These are phyloP conservation scores for Penicillium taxi DNA, from an alignment of 495 filamentous ascomycete genomes.

Conservation along the genomic window DNA sequence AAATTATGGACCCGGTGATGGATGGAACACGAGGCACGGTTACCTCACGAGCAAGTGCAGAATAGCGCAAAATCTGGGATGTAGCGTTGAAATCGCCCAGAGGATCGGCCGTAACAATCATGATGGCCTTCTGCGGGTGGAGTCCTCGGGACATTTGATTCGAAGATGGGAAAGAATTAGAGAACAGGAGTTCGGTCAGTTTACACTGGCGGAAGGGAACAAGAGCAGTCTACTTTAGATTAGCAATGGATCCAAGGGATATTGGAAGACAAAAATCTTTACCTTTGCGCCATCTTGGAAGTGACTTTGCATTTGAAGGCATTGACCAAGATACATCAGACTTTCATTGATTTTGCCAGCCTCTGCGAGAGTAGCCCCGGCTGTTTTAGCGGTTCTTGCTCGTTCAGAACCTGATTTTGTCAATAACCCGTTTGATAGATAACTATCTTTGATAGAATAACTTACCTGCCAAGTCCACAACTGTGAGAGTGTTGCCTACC, in stretches of 20 bases:
- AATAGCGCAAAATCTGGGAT: constrained; percentile 91
- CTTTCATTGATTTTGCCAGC: constrained; percentile 97
- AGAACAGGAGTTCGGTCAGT: constrained; percentile 91
- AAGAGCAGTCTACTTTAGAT: constrained; percentile 52
- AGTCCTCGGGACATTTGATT: constrained; percentile 46
- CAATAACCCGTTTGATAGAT: constrained; percentile 6
- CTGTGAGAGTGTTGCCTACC: constrained; percentile 73
- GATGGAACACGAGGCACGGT: constrained; percentile 85
- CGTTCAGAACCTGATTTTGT: constrained; percentile 64
- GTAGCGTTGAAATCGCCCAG: constrained; percentile 93
- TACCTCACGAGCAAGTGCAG: constrained; percentile 85
- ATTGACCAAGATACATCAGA: constrained; percentile 96
- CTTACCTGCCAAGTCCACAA: constrained; percentile 85
- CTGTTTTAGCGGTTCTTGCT: constrained; percentile 85
- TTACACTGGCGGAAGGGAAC: constrained; percentile 96
- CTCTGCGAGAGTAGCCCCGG: constrained; percentile 83
- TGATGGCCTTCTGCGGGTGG: constrained; percentile 78
- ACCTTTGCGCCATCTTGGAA: constrained; percentile 67
- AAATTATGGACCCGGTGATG: constrained; percentile 54
- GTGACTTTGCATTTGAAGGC: constrained; percentile 90
- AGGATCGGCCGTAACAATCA: constrained; percentile 96
- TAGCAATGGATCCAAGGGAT: constrained; percentile 4
- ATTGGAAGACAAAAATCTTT: constrained; percentile 16
- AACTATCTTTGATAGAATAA: neutral
- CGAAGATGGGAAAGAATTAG: constrained; percentile 78